phyloP scores from a whole-genome alignment of 805 yeast species.

The Yarrowia sp. region DNA sequence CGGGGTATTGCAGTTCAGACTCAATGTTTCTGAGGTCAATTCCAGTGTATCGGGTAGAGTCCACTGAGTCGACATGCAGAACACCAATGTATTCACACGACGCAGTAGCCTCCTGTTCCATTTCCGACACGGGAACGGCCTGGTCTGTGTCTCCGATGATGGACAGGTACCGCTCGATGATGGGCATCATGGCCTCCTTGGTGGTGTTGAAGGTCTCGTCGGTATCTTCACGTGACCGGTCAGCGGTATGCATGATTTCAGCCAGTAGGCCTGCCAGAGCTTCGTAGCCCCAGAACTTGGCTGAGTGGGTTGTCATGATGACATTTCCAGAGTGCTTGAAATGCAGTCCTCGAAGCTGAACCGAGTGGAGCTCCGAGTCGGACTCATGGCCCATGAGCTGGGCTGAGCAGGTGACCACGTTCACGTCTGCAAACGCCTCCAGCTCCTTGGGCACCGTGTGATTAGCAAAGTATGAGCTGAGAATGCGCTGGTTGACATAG shows the following conservation, averaged over 20 bases:
- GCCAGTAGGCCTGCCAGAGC: constrained; percentile 45
- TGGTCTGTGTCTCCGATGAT: constrained; percentile 48
- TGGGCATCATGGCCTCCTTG: constrained; percentile 52
- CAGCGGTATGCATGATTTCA: constrained; percentile 42
- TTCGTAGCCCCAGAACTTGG: constrained; percentile 36
- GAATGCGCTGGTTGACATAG: constrained; percentile 1
- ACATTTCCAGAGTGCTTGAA: constrained; percentile 37
- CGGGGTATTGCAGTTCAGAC: constrained; percentile 64
- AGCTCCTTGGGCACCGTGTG: constrained; percentile 15
- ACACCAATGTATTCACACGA: constrained; percentile 71
- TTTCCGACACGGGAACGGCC: constrained; percentile 59
- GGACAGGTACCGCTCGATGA: constrained; percentile 25
- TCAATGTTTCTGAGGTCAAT: constrained; percentile 60
- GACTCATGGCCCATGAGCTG: constrained; percentile 29
- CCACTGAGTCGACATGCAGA: constrained; percentile 65
- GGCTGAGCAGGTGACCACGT: constrained; percentile 25
- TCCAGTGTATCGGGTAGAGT: constrained; percentile 42
- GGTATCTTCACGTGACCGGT: background rate
- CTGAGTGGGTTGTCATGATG: constrained; percentile 35
- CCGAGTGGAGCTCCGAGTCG: constrained; percentile 29
- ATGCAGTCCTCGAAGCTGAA: constrained; percentile 39
- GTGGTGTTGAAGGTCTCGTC: constrained; percentile 48
- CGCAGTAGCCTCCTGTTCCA: constrained; percentile 44
- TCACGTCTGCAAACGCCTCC: constrained; percentile 25
- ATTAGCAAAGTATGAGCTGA: background rate